Percentiles rank a stretch among this genome's conserved stretches.
phyloP scores from a whole-genome alignment of 176 grass and related monocot genomes.

The Coix lacrymajobi region DNA sequence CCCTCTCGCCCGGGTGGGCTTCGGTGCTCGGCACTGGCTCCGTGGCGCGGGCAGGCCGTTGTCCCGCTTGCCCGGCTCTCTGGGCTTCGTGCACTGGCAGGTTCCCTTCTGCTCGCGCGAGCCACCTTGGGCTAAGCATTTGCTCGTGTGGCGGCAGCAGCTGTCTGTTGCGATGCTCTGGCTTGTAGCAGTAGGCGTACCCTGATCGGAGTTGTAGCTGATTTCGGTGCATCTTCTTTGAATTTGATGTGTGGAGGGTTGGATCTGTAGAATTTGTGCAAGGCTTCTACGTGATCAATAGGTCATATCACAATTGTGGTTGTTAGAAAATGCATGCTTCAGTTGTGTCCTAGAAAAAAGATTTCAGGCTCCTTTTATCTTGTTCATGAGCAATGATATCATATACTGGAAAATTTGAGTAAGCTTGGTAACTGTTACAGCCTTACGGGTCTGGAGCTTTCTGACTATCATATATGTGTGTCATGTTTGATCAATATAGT shows the following conservation, averaged over 20 bases:
- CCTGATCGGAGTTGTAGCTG: neutral
- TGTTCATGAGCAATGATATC: neutral
- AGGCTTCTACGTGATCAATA: neutral
- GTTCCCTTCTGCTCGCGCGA: neutral
- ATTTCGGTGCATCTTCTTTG: neutral
- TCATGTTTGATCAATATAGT: neutral
- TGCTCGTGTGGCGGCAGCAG: too few species aligned
- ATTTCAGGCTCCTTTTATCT: neutral
- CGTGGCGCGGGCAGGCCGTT: neutral
- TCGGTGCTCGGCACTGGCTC: neutral
- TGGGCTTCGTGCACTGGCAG: neutral
- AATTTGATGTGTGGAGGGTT: neutral
- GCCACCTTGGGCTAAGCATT: neutral
- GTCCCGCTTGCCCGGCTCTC: neutral
- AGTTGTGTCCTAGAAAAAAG: neutral
- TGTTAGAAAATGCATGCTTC: neutral
- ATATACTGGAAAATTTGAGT: neutral
- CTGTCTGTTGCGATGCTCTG: neutral
- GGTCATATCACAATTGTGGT: neutral
- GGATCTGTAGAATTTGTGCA: neutral
- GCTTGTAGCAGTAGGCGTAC: neutral
- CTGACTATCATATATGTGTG: neutral
- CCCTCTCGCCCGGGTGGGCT: neutral
- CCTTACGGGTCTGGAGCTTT: neutral
- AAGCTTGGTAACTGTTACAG: neutral